Base-by-base conservation (phyloP, 768 basidiomycete species). In the Xerocomellus amylosporus region DNA sequence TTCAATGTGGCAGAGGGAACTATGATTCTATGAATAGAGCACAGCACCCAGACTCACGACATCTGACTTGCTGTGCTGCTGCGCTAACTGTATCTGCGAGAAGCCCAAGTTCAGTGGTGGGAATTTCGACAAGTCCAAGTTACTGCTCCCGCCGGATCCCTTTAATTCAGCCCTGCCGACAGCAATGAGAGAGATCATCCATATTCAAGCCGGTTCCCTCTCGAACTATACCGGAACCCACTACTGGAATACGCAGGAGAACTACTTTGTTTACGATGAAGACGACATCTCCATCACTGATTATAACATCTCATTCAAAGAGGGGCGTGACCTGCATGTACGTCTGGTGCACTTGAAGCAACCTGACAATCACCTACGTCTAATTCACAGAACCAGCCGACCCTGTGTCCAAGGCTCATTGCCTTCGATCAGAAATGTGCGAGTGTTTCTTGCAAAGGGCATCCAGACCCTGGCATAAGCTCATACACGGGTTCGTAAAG, bases 221-320 rank as follows among this genome's bases (percentile, higher is more conserved):
- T 77, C 88, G 19, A 90, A 91, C 63, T 83, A 84, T 63, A 70
- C 79, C 19, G 88, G 87, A 43, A 82, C 87, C 0, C 89, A 91
- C 62, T 90, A 88, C 61, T 92, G 88, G 88, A 90, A 90, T 63
- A 79, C 86, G 1, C 88, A 90, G 68, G 85, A 89, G 67, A 77
- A 70, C 58, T 90, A 90, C 66, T 79, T 86, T 59, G 73, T 75
- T 0, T 79, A 79, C 55, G 73, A 74, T 20, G 77, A 77, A 44
- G 70, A 67, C 37, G 73, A 76, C 50, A 76, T 78, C 22, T 62
- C 77, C 5, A 52, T 75, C 31, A 71, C 81, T 36, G 75, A 80
- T 53, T 74, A 81, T 62, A 77, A 78, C 56, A 71, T 87, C 45
- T 90, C 88, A 12, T 90, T 90, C 67, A 74, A 80, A 60, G 85